Conservation (phyloP, 805 yeast species). For the Saturnispora dispora region DNA sequence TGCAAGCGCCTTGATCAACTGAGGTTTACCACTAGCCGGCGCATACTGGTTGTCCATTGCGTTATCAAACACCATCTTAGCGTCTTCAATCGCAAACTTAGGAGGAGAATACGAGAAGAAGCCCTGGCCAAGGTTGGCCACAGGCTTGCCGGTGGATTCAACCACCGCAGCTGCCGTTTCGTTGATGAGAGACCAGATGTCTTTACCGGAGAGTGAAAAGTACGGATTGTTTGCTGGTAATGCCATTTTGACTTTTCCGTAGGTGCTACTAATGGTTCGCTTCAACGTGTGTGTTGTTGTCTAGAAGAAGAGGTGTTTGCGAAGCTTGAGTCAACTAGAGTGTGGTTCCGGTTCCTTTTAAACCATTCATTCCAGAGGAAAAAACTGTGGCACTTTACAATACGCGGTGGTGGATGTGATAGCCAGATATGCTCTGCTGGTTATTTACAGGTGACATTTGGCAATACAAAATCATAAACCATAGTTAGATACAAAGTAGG, state of each 20-base stretch:
- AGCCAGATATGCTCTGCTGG: neutral
- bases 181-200: conserved; percentile 91
- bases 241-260: neutral
- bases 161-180: conserved; percentile 89
- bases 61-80: conserved; percentile 59
- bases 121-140: conserved; percentile 92
- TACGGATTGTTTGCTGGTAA: conserved; percentile 50
- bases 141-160: conserved; percentile 57
- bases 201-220: conserved; percentile 67
- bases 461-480: neutral
- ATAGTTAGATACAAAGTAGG: neutral
- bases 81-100: conserved; percentile 79
- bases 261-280: neutral
- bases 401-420: neutral
- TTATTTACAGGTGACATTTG: neutral
- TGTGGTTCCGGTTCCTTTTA: neutral
- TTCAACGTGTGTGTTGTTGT: neutral
- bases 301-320: neutral
- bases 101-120: conserved; percentile 97
- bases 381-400: neutral
- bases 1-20: conserved; percentile 60
- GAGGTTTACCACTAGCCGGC: conserved; percentile 79
- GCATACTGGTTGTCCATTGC: conserved; percentile 88
- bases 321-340: neutral
- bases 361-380: neutral